Percentiles rank a stretch among this genome's conserved stretches.
These are phyloP conservation scores for Ogataea nitratoaversa DNA, from an alignment of 805 yeast genomes.

Conservation along the genomic window DNA sequence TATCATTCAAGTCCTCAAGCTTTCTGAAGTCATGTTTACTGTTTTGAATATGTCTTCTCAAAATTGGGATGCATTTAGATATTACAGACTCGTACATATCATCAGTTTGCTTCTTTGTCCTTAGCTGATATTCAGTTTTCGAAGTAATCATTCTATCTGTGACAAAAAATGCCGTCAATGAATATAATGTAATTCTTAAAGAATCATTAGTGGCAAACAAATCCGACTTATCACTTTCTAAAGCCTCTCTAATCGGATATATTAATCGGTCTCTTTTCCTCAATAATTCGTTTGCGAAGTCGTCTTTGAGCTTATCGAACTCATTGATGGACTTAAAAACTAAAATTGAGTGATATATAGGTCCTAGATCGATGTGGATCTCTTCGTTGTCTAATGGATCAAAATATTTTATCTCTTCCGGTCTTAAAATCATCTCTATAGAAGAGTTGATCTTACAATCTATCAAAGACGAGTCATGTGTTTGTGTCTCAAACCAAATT, in stretches of 20 bases:
- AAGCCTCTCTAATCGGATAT: slow-evolving; percentile 50
- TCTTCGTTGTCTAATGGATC: slow-evolving; percentile 45
- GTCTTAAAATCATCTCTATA: slow-evolving; percentile 73
- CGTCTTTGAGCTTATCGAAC: slow-evolving; percentile 52
- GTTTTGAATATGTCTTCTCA: slow-evolving; percentile 43
- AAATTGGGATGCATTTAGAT: slow-evolving; percentile 54
- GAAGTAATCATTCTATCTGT: slow-evolving; percentile 66
- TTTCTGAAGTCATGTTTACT: slow-evolving; percentile 39
- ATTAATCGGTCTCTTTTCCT: slow-evolving; percentile 67
- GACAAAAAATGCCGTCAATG: slow-evolving; percentile 71
- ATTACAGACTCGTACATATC: slow-evolving; percentile 75
- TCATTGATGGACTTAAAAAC: slow-evolving; percentile 75
- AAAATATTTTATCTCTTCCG: slow-evolving; percentile 36
- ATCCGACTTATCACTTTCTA: slow-evolving; percentile 27
- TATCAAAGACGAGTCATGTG: slow-evolving; percentile 39
- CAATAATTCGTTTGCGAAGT: slow-evolving; percentile 67
- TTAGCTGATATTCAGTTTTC: slow-evolving; percentile 59
- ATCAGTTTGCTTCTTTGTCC: slow-evolving; percentile 56
- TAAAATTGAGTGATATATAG: slow-evolving; percentile 75
- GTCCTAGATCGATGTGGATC: slow-evolving; percentile 57
- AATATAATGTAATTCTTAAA: slow-evolving; percentile 53
- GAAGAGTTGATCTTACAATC: slow-evolving; percentile 78
- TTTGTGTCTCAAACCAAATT: slow-evolving; percentile 52
- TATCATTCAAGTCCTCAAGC: slow-evolving; percentile 52
- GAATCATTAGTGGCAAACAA: slow-evolving; percentile 36